These are phyloP conservation scores for Syncephalastrum racemosum DNA, from an alignment of 371 early-diverging fungal genomes.

Conservation along the genomic window DNA sequence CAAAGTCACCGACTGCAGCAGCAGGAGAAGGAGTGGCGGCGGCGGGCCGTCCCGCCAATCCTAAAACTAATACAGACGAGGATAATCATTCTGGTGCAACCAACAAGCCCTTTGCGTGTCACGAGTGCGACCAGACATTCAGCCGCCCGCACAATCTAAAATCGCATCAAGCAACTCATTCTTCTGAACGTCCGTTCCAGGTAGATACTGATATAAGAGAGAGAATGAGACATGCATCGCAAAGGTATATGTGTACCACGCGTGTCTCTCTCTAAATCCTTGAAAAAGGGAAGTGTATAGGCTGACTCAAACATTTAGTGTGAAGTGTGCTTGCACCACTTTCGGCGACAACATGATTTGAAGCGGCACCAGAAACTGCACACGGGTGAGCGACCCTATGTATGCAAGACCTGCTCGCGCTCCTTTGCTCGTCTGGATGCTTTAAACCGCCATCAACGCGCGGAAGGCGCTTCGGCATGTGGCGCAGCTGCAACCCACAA, in stretches of 20 bases:
- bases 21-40: background rate
- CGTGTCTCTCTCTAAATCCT: background rate
- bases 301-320: conserved; percentile 25
- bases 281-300: background rate
- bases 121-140: conserved; percentile 41
- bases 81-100: conserved; percentile 4
- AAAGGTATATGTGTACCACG: background rate
- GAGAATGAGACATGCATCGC: too few species aligned
- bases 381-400: conserved; percentile 62
- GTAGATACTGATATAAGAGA: conserved; percentile 22
- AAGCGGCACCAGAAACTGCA: conserved; percentile 65
- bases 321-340: conserved; percentile 37
- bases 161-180: conserved; percentile 48
- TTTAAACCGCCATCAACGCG: conserved; percentile 68
- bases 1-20: background rate
- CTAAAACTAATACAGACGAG: too few species aligned
- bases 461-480: conserved; percentile 62
- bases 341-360: conserved; percentile 63
- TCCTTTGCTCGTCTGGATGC: conserved; percentile 71
- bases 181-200: conserved; percentile 45
- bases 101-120: conserved; percentile 31
- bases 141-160: conserved; percentile 50
- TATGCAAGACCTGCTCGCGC: conserved; percentile 55
- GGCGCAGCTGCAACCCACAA: conserved; percentile 8
- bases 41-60: too few species aligned